Evolutionary conservation across 371 early-diverging fungal species (phyloP).

Genomic region (Lichtheimia ramosa): DNA sequence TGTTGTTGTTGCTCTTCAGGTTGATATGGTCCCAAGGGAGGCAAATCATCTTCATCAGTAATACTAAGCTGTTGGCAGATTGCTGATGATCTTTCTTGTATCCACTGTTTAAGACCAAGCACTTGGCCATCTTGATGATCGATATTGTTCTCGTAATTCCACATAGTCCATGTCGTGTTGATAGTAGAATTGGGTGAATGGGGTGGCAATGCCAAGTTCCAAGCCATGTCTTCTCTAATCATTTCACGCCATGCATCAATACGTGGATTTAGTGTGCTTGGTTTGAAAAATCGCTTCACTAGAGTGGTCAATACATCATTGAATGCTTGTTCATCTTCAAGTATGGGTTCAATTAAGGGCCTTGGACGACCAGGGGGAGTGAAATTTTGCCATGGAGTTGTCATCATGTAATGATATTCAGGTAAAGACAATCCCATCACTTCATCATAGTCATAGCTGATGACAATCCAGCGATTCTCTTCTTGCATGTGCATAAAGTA

Average conservation of each 20-base stretch:
- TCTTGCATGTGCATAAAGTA: constrained; percentile 42
- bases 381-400: constrained; percentile 34
- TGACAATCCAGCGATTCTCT: constrained; percentile 42
- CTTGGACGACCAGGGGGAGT: constrained; percentile 28
- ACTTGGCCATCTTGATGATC: constrained; percentile 23
- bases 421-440: constrained; percentile 35
- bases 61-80: constrained; percentile 30
- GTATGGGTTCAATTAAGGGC: constrained; percentile 35
- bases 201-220: constrained; percentile 31
- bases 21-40: constrained; percentile 26
- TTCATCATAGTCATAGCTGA: constrained; percentile 59
- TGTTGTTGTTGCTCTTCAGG: not conserved
- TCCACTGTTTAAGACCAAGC: constrained; percentile 32
- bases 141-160: constrained; percentile 44
- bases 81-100: constrained; percentile 21
- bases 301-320: constrained; percentile 43
- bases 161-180: constrained; percentile 30
- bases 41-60: constrained; percentile 33
- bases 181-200: constrained; percentile 35
- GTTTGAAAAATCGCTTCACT: constrained; percentile 50
- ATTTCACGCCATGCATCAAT: constrained; percentile 43
- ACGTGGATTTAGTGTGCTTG: constrained; percentile 42
- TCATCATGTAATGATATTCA: constrained; percentile 17
- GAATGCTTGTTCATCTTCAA: constrained; percentile 39
- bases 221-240: constrained; percentile 50